Evolutionary conservation across 2,329 filamentous ascomycete species (phyloP).

Genomic region (Hypocreales sp.): DNA sequence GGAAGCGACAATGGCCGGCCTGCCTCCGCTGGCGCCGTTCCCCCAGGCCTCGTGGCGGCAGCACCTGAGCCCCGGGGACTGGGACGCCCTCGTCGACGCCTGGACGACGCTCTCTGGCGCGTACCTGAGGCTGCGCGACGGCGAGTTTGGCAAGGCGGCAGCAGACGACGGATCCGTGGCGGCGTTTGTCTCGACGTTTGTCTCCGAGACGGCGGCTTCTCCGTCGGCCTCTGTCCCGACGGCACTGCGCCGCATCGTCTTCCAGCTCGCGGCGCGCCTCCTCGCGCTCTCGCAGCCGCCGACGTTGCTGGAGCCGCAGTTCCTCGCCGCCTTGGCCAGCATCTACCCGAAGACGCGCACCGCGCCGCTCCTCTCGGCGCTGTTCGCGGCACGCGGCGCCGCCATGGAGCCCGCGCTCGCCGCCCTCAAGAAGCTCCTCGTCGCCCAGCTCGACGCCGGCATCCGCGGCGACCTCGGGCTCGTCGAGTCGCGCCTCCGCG

Average conservation of each 20-base stretch:
- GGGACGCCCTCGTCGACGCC: constrained; percentile 60
- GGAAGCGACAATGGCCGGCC: constrained; percentile 7
- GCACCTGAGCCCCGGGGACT: constrained; percentile 53
- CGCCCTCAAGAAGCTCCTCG: constrained; percentile 44
- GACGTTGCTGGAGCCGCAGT: constrained; percentile 45
- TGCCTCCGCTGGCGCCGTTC: constrained; percentile 66
- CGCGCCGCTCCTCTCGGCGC: constrained; percentile 27
- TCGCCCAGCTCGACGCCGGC: constrained; percentile 45
- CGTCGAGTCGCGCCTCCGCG: constrained; percentile 37
- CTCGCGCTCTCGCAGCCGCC: constrained; percentile 26
- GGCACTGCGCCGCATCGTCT: constrained; percentile 45
- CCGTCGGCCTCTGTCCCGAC: constrained; percentile 8
- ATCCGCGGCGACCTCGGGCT: constrained; percentile 36
- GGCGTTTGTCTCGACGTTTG: constrained; percentile 35
- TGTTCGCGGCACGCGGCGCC: constrained; percentile 36
- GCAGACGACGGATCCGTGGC: constrained; percentile 40
- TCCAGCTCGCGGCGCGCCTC: constrained; percentile 46
- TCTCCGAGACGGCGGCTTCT: constrained; percentile 30
- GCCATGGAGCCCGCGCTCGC: constrained; percentile 39
- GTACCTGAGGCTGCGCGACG: constrained; percentile 42
- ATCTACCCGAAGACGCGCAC: constrained; percentile 50
- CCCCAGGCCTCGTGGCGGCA: constrained; percentile 53
- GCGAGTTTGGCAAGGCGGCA: constrained; percentile 36
- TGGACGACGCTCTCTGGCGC: constrained; percentile 56
- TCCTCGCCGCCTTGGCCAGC: constrained; percentile 53